These are phyloP conservation scores for Agaricales sp. DNA, from an alignment of 1,284 basidiomycete species.

Conservation along the genomic window DNA sequence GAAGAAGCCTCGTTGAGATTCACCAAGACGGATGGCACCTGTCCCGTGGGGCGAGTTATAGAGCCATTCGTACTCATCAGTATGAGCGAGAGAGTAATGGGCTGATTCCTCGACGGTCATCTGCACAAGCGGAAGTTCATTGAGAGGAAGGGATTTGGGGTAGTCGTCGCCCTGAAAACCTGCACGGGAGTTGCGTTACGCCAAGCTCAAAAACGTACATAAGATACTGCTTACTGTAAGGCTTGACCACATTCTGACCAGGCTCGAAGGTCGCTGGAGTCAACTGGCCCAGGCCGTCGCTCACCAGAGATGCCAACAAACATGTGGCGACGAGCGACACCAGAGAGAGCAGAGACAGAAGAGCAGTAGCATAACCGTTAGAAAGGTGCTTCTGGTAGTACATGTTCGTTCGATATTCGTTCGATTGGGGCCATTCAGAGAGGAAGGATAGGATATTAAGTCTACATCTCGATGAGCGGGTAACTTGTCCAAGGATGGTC, in stretches of 20 bases:
- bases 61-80: slow-evolving; percentile 25
- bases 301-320: no score
- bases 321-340: no score
- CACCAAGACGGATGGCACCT: slow-evolving; percentile 24
- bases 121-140: slow-evolving; percentile 13
- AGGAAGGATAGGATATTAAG: no score
- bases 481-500: no score
- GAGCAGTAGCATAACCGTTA: no score
- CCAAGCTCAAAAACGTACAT: slow-evolving; percentile 20
- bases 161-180: slow-evolving; percentile 19
- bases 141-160: slow-evolving; percentile 11
- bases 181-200: slow-evolving; percentile 17
- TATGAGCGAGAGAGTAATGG: slow-evolving; percentile 16
- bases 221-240: slow-evolving; percentile 14
- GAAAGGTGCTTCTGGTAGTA: no score
- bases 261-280: neutral
- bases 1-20: slow-evolving; percentile 21
- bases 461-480: no score
- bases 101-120: slow-evolving; percentile 19
- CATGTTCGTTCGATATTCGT: no score
- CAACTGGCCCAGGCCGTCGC: no score
- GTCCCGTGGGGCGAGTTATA: slow-evolving; percentile 21
- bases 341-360: no score
- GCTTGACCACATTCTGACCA: neutral
- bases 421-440: no score